These are phyloP conservation scores for Candolleomyces aberdarensis DNA, from an alignment of 768 basidiomycete species.

Conservation along the genomic window DNA sequence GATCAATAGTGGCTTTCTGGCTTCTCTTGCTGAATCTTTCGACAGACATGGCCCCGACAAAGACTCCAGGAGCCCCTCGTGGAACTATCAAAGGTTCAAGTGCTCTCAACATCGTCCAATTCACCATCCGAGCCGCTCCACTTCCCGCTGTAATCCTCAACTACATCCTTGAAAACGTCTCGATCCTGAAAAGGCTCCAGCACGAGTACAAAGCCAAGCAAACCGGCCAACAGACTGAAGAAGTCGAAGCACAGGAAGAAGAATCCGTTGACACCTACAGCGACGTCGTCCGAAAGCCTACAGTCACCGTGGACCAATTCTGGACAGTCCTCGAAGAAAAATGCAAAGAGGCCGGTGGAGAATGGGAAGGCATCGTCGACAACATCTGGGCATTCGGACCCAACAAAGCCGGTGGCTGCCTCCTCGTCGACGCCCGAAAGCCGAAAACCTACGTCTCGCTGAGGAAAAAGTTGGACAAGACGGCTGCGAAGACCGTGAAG, in stretches of 20 bases:
- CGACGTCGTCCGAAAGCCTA: constrained; percentile 59
- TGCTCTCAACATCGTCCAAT: constrained; percentile 69
- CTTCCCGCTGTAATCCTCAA: constrained; percentile 67
- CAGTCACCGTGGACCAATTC: constrained; percentile 71
- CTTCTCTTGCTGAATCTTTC: background rate
- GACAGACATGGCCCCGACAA: constrained; percentile 85
- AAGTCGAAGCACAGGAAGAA: constrained; percentile 36
- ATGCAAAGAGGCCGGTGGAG: constrained; percentile 71
- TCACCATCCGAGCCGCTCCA: constrained; percentile 80
- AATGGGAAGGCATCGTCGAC: constrained; percentile 75
- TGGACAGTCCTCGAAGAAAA: constrained; percentile 68
- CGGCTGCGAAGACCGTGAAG: constrained; percentile 22
- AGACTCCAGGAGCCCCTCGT: constrained; percentile 62
- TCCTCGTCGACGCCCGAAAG: constrained; percentile 74
- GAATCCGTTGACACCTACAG: constrained; percentile 42
- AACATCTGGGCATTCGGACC: constrained; percentile 92
- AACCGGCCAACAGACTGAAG: constrained; percentile 25
- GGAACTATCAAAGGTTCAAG: constrained; percentile 77
- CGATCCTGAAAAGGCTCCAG: constrained; percentile 59
- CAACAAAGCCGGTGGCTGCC: constrained; percentile 77
- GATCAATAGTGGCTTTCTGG: background rate
- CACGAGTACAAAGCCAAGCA: constrained; percentile 37
- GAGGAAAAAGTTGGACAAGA: constrained; percentile 45
- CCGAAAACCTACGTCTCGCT: constrained; percentile 54
- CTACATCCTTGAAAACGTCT: constrained; percentile 75